Base-by-base conservation (phyloP, 306 rosid genomes). In the Cucumis melo region DNA sequence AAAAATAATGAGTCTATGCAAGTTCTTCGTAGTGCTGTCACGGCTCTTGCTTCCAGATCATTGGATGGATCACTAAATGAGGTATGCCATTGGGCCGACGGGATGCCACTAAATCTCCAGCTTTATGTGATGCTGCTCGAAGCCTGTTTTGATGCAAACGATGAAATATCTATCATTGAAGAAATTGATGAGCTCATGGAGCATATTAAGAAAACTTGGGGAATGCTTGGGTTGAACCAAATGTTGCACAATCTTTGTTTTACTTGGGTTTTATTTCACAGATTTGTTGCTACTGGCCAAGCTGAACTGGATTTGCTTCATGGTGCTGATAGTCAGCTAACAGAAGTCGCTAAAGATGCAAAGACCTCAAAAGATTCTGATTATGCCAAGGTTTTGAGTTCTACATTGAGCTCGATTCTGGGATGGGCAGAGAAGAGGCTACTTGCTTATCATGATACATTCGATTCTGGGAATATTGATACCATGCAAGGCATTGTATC, bases 381-480 rank as follows among this genome's bases (percentile, higher is more conserved):
- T 53, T 92, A 89, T 79, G 87, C 93, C 68, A 90, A 90, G 83
- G 82, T 88, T 60, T 85, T 94, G 90, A 94, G 97, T 84, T 91
- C 95, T 50, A 89, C 96, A 17, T 83, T 94, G 93, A 90, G 93
- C 85, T 81, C 96, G 1, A 87, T 94, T 68, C 50, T 94, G 88
- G 99, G 99, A 27, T 94, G 97, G 99, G 95, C 96, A 16, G 99
- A 94, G 87, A 92, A 92, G 84, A 86, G 99, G 87, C 98, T 92
- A 46, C 97, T 94, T 83, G 99, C 99, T 5, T 94, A 94, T 84
- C 99, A 94, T 71, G 99, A 94, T 84, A 94, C 99, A 55, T 94
- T 94, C 81, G 99, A 90, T 79, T 78, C 82, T 54, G 88, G 85
- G 76, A 94, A 90, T 67, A 85, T 90, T 56, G 95, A 92, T 78